Conservation (phyloP, 306 rosid species). For the Medicago arabica region DNA sequence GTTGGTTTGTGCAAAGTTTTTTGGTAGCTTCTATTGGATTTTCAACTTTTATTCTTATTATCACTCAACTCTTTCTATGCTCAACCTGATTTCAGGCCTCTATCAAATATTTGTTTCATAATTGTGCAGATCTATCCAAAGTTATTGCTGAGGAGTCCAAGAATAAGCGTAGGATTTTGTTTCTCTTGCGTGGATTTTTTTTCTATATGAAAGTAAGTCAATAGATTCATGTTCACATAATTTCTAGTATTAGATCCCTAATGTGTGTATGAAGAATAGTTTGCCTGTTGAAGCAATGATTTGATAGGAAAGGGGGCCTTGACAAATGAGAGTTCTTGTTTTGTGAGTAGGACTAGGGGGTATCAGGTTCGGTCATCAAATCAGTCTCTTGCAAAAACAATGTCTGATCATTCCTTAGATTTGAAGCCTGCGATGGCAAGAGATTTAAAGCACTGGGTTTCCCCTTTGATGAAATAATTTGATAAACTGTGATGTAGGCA, state of each 20-base stretch:
- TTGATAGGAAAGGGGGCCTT: not conserved
- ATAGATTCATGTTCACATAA: conserved; percentile 25
- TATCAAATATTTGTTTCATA: conserved; percentile 33
- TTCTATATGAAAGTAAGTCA: conserved; percentile 76
- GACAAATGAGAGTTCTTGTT: not conserved
- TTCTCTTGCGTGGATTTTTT: conserved; percentile 76
- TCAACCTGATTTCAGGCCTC: conserved; percentile 17
- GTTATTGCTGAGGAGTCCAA: conserved; percentile 43
- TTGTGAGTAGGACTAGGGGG: not conserved
- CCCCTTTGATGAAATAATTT: not conserved
- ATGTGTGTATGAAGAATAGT: not conserved
- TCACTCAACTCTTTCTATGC: conserved; percentile 17
- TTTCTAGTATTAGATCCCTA: conserved; percentile 23
- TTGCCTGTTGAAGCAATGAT: conserved; percentile 15
- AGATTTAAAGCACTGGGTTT: not conserved
- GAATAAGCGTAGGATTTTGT: conserved; percentile 50
- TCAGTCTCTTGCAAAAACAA: not conserved
- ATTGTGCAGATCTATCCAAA: conserved; percentile 57
- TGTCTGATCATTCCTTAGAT: not conserved
- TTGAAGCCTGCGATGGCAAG: not conserved
- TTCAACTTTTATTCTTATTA: conserved; percentile 19
- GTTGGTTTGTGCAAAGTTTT: conserved; percentile 24
- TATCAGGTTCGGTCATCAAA: not conserved
- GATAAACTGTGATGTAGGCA: not conserved
- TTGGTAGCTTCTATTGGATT: conserved; percentile 9